Evolutionary conservation across 495 filamentous ascomycete genomes (phyloP), one percentile per base, ranked within the genome.

Genomic region (Bathelium albidoporum): DNA sequence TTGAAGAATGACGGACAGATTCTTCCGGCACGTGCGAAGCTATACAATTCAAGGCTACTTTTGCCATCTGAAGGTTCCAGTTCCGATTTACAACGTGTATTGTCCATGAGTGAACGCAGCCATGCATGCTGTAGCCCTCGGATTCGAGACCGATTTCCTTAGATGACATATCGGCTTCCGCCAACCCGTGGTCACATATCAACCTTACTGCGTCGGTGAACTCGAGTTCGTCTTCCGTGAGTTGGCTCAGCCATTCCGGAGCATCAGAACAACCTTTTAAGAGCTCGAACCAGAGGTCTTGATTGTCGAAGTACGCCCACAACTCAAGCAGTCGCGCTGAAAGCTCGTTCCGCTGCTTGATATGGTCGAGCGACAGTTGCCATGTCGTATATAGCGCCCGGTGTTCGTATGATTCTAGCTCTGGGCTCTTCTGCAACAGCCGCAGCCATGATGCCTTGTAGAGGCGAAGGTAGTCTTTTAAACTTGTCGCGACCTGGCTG

Each of bases 361-460:
- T 67, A 32, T 60, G 61, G 26, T 71, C 62, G 59, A 72, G 72
- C 20, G 71, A 77, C 45, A 74, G 64, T 18, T 44, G 68, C 73
- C 69, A 77, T 32, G 71, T 74, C 31, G 65, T 73, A 61, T 62
- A 68, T 58, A 67, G 64, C 60, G 62, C 71, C 62, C 62, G 68
- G 60, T 65, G 59, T 63, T 49, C 20, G 44, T 14, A 49, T 22
- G 36, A 58, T 39, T 65, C 53, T 22, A 49, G 44, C 44, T 49
- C 11, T 4, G 44, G 11, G 20, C 44, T 49, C 20, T 14, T 49
- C 44, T 49, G 12, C 66, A 68, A 59, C 32, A 81, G 60, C 0
- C 76, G 67, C 32, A 69, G 71, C 78, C 73, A 80, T 61, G 77
- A 69, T 52, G 71, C 45, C 65, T 75, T 62, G 66, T 81, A 81